Conservation (phyloP, 192 early-diverging fungal species). For the Coemansia sp. region DNA sequence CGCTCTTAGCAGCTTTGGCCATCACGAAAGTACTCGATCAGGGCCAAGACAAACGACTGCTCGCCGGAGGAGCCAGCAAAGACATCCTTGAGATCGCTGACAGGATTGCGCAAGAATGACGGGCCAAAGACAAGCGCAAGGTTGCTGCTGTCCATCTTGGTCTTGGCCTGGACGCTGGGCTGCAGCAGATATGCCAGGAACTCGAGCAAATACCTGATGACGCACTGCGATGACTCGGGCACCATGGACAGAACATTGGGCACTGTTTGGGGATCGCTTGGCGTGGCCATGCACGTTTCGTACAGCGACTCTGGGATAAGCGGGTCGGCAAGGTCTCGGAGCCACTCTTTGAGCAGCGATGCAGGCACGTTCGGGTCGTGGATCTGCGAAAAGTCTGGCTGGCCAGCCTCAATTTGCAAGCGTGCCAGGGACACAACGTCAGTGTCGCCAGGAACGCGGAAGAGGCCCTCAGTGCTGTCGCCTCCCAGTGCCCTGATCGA, state of each 20-base stretch:
- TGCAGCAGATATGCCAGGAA: slow-evolving; percentile 85
- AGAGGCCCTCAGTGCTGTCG: slow-evolving; percentile 87
- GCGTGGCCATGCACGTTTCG: slow-evolving; percentile 72
- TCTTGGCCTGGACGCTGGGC: slow-evolving; percentile 69
- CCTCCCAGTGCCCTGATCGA: slow-evolving; percentile 80
- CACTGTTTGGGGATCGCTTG: slow-evolving; percentile 60
- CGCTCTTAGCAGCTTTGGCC: neutral
- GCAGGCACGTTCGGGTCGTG: slow-evolving; percentile 91
- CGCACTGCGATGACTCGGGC: slow-evolving; percentile 45
- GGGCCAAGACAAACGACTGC: slow-evolving; percentile 53
- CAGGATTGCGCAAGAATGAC: slow-evolving; percentile 88
- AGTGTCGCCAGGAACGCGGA: slow-evolving; percentile 92
- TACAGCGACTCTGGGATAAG: slow-evolving; percentile 85
- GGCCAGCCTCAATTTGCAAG: slow-evolving; percentile 81
- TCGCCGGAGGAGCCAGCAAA: slow-evolving; percentile 61
- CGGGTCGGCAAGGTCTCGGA: slow-evolving; percentile 91
- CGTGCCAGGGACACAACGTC: slow-evolving; percentile 79
- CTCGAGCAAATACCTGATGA: slow-evolving; percentile 76
- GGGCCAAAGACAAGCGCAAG: slow-evolving; percentile 97
- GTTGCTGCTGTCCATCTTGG: slow-evolving; percentile 92
- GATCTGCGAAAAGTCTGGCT: slow-evolving; percentile 73
- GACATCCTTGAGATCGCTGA: slow-evolving; percentile 65
- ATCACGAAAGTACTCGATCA: slow-evolving; percentile 28
- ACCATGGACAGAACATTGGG: slow-evolving; percentile 53
- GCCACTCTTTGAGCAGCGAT: slow-evolving; percentile 91